Conservation (phyloP, 805 yeast species). For the Kodamaea fukazawae region DNA sequence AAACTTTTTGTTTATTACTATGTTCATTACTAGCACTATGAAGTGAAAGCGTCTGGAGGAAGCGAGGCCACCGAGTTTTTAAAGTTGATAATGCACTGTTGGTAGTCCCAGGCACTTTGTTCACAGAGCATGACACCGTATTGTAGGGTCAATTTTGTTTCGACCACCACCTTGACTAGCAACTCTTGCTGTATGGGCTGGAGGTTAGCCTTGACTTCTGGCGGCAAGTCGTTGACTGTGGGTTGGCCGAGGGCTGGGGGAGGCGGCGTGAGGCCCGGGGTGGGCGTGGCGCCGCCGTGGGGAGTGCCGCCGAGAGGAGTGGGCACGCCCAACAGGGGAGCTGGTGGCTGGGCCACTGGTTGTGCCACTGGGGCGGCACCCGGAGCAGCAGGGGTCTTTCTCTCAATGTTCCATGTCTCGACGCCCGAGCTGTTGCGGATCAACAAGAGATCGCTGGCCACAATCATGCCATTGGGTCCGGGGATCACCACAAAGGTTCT, state of each 20-base stretch:
- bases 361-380: slow-evolving; percentile 3
- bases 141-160: slow-evolving; percentile 75
- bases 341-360: slow-evolving; percentile 12
- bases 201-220: slow-evolving; percentile 52
- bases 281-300: slow-evolving; percentile 13
- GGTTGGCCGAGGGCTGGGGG: slow-evolving; percentile 14
- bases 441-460: slow-evolving; percentile 80
- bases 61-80: slow-evolving; percentile 56
- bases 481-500: slow-evolving; percentile 77
- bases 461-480: slow-evolving; percentile 67
- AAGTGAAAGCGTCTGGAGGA: slow-evolving; percentile 39
- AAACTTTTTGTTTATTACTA: too few species aligned
- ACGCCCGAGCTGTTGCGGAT: slow-evolving; percentile 58
- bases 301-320: slow-evolving; percentile 16
- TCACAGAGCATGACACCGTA: slow-evolving; percentile 81
- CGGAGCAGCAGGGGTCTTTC: slow-evolving; percentile 13
- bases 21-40: neutral
- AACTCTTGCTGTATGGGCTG: slow-evolving; percentile 59
- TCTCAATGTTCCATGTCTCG: slow-evolving; percentile 51
- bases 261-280: slow-evolving; percentile 9
- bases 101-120: slow-evolving; percentile 83
- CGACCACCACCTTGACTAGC: slow-evolving; percentile 60
- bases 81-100: slow-evolving; percentile 66
- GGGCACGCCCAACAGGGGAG: slow-evolving; percentile 8
- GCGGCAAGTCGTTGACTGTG: slow-evolving; percentile 47